Base-by-base conservation (phyloP, 164 flowering plant genomes). In the Annona squamosa region DNA sequence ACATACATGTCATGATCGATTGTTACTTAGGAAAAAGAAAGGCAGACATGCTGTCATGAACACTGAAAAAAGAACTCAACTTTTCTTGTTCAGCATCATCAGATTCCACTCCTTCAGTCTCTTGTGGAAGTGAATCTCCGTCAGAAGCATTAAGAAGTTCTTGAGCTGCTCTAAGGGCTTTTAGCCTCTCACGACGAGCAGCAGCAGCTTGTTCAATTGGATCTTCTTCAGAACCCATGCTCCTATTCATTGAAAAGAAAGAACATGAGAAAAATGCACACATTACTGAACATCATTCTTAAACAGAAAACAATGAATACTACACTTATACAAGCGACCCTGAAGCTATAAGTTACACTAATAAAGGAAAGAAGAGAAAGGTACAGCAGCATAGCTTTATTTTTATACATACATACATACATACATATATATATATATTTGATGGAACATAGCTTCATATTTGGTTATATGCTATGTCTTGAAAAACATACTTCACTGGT, bases 111-210 rank as follows among this genome's bases (percentile, higher is more conserved):
- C 48, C 46, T 44, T 77, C 71, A 61, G 73, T 75, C 37, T 76
- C 79, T 16, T 9, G 71, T 45, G 76, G 80, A 71, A 67, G 73
- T 67, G 84, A 75, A 62, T 77, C 85, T 10, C 81, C 93, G 68
- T 88, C 93, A 3, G 91, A 87, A 64, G 83, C 78, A 75, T 73
- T 84, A 6, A 86, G 74, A 45, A 94, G 87, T 71, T 92, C 89
- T 57, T 85, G 86, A 67, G 97, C 97, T 41, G 85, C 89, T 87
- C 77, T 91, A 44, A 94, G 93, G 74, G 97, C 99, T 72, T 80
- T 83, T 48, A 94, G 84, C 80, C 93, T 86, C 88, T 94, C 96
- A 4, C 87, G 83, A 4, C 98, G 91, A 6, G 83, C 87, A 16
- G 84, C 88, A 18, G 88, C 95, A 19, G 87, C 90, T 80, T 90